Percentiles rank a stretch among this genome's conserved stretches.
Conservation (phyloP, 1,284 basidiomycete species). For the Heimioporus retisporus region DNA sequence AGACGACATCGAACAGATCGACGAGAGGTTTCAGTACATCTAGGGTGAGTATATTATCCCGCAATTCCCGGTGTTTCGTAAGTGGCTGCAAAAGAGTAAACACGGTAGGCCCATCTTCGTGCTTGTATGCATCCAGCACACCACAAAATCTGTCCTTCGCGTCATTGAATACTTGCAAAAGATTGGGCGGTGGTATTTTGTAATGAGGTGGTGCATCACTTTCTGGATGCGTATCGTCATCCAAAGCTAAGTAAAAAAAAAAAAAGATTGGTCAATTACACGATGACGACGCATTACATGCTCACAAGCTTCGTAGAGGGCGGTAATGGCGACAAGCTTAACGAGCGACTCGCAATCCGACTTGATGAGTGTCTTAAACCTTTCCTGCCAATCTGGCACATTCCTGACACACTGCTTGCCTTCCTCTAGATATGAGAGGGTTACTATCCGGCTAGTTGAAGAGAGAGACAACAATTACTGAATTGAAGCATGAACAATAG, state of each 20-base stretch:
- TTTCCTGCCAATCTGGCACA: conserved; percentile 15
- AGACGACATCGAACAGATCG: too few species aligned
- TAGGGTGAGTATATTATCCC: too few species aligned
- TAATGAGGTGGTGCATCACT: too few species aligned
- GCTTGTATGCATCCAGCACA: background rate
- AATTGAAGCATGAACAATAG: too few species aligned
- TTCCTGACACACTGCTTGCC: conserved; percentile 22
- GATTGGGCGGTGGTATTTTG: too few species aligned
- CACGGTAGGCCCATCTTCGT: background rate
- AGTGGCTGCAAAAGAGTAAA: too few species aligned
- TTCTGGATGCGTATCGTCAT: too few species aligned
- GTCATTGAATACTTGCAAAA: conserved; percentile 22
- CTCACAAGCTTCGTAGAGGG: conserved; percentile 38
- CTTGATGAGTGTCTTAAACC: conserved; percentile 25
- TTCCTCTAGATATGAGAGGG: conserved; percentile 24
- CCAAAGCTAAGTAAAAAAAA: too few species aligned
- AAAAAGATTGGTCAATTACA: background rate
- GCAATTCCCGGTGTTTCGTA: too few species aligned
- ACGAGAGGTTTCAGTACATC: too few species aligned
- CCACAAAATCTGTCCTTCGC: conserved; percentile 21
- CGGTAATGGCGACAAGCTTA: conserved; percentile 15
- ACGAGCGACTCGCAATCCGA: conserved; percentile 23
- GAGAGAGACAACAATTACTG: background rate
- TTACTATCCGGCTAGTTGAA: background rate
- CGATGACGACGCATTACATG: background rate